A percentile compares a stretch with the other conserved stretches of the same genome.
Evolutionary conservation across 179 eudicot genomes (phyloP).

Genomic region (Beta macrorhiza): DNA sequence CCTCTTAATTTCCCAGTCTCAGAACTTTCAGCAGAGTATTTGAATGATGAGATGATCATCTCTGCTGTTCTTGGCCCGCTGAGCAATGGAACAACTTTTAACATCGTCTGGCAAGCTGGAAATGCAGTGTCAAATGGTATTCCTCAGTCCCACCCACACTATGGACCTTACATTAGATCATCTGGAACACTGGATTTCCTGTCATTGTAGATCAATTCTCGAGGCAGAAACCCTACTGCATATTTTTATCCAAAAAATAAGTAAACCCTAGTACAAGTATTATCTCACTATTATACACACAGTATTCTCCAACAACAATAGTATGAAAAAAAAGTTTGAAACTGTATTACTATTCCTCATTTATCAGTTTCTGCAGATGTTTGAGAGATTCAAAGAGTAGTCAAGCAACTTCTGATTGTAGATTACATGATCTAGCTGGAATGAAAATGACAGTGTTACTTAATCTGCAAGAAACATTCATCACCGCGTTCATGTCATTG

Average conservation of each 20-base stretch:
- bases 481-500: not conserved
- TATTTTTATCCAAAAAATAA: not conserved
- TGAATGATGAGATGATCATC: slow-evolving; percentile 34
- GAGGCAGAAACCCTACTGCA: not conserved
- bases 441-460: not conserved
- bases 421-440: too few relatives aligned
- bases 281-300: not conserved
- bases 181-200: slow-evolving; percentile 25
- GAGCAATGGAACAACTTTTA: slow-evolving; percentile 17
- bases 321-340: not conserved
- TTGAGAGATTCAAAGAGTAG: not conserved
- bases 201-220: not conserved
- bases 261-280: not conserved
- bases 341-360: not conserved
- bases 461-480: not conserved
- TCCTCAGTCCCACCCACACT: slow-evolving; percentile 31
- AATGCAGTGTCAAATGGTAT: slow-evolving; percentile 25
- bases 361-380: not conserved
- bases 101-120: slow-evolving; percentile 37
- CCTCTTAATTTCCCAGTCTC: slow-evolving; percentile 30
- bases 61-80: slow-evolving; percentile 27
- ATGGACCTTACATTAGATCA: slow-evolving; percentile 26
- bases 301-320: slow-evolving; percentile 2
- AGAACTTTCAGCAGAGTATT: slow-evolving; percentile 26
- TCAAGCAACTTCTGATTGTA: not conserved